Percentiles rank a stretch among this genome's conserved stretches.
Conservation (phyloP, 345 rosid species). For the Populus pruinosa region DNA sequence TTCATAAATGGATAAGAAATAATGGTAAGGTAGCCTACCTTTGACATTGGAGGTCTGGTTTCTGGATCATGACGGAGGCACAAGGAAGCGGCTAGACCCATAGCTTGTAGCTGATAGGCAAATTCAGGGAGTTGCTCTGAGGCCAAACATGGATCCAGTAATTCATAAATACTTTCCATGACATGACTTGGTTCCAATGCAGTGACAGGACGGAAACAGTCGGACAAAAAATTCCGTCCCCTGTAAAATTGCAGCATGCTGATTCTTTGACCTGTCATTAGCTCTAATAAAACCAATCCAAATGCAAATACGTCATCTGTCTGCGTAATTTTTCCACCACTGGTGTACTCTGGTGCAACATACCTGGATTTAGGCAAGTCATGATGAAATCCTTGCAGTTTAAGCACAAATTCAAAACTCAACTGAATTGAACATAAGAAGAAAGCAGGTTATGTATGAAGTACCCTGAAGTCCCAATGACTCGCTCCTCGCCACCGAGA, state of each 20-base stretch:
- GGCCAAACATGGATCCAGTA: slow-evolving; percentile 44
- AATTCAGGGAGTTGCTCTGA: slow-evolving; percentile 24
- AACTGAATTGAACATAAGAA: neutral
- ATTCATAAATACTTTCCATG: slow-evolving; percentile 22
- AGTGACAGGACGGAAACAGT: slow-evolving; percentile 46
- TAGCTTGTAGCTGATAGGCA: slow-evolving; percentile 42
- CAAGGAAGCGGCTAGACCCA: slow-evolving; percentile 42
- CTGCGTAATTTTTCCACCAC: slow-evolving; percentile 46
- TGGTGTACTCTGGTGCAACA: slow-evolving; percentile 59
- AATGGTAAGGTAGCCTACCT: slow-evolving; percentile 29
- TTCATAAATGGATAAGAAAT: neutral
- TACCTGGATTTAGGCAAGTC: slow-evolving; percentile 38
- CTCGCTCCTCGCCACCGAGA: slow-evolving; percentile 31
- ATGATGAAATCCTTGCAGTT: neutral
- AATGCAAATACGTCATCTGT: slow-evolving; percentile 64
- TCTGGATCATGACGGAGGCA: slow-evolving; percentile 52
- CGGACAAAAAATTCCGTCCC: slow-evolving; percentile 37
- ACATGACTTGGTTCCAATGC: slow-evolving; percentile 32
- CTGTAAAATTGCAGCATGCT: slow-evolving; percentile 36
- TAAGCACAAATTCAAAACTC: neutral
- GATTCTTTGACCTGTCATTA: slow-evolving; percentile 54
- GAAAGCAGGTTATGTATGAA: neutral
- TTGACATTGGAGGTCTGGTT: slow-evolving; percentile 55
- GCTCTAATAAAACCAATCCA: slow-evolving; percentile 61
- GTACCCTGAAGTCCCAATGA: slow-evolving; percentile 60